Percentiles rank a stretch among this genome's conserved stretches.
Evolutionary conservation across 1,139 yeast genomes (phyloP).

Genomic region (Protomyces inouyei): DNA sequence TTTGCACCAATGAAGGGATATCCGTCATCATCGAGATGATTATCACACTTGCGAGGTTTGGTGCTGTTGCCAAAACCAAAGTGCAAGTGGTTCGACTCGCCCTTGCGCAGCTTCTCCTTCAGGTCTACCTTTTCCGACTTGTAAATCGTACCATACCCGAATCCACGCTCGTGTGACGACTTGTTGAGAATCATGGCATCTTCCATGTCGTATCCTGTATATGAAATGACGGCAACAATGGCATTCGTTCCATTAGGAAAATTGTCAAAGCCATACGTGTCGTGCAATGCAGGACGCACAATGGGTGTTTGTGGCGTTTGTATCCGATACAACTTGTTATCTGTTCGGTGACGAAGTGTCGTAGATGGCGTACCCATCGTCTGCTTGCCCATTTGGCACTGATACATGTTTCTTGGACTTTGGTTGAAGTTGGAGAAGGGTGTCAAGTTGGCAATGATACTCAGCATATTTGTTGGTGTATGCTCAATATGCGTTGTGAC

Average conservation of each 20-base stretch:
- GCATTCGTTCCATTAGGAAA: constrained; percentile 99
- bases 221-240: constrained; percentile 96
- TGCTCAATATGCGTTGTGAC: constrained; percentile 90
- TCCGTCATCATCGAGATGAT: constrained; percentile 86
- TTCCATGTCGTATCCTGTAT: constrained; percentile 99
- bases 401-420: constrained; percentile 99
- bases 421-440: constrained; percentile 98
- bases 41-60: constrained; percentile 89
- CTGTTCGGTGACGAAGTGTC: constrained; percentile 85
- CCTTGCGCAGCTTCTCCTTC: constrained; percentile 70
- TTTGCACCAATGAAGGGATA: constrained; percentile 82
- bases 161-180: constrained; percentile 96
- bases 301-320: constrained; percentile 98
- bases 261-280: constrained; percentile 95
- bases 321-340: constrained; percentile 84
- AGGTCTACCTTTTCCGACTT: constrained; percentile 90
- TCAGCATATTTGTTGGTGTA: constrained; percentile 87
- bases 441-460: constrained; percentile 90
- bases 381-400: constrained; percentile 99
- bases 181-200: constrained; percentile 98
- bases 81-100: constrained; percentile 92
- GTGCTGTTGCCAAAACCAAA: constrained; percentile 91
- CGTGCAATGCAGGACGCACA: constrained; percentile 88
- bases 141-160: constrained; percentile 94
- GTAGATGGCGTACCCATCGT: constrained; percentile 99